Conservation (phyloP, 148 eudicot genomes). For the Nepenthes gracilis region DNA sequence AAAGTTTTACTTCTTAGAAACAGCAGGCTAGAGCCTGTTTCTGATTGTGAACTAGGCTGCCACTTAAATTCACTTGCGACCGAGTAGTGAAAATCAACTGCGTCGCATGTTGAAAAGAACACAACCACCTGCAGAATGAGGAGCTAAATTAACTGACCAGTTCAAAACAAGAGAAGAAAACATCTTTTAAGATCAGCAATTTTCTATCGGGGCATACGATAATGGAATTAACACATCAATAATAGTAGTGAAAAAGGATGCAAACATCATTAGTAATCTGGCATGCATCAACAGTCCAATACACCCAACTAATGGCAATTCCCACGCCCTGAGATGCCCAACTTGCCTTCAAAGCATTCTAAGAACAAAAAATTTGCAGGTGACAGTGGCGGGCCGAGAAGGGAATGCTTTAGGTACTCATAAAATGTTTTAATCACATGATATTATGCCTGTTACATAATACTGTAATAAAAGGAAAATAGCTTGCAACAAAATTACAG, state of each 20-base stretch:
- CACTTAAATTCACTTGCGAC: constrained; percentile 58
- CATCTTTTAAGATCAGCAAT: neutral
- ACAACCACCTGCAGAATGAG: constrained; percentile 63
- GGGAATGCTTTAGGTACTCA: neutral
- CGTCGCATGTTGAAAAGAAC: constrained; percentile 90
- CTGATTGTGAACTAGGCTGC: constrained; percentile 24
- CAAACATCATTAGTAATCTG: neutral
- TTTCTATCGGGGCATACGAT: no score
- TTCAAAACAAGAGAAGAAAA: neutral
- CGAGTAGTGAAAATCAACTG: constrained; percentile 82
- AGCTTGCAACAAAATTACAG: no score
- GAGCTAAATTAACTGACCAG: constrained; percentile 2
- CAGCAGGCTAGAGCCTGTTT: constrained; percentile 25
- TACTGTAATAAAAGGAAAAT: no score
- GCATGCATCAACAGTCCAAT: no score
- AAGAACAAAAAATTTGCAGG: neutral
- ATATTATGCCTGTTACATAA: no score
- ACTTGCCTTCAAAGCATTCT: neutral
- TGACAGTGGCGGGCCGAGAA: neutral
- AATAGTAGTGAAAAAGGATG: neutral
- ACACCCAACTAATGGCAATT: no score
- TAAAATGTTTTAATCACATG: neutral
- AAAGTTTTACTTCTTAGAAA: constrained; percentile 64
- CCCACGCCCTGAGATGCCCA: no score
- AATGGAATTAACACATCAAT: neutral